A percentile compares a stretch with the other conserved stretches of the same genome.
These are phyloP conservation scores for Rhododendron kiyosumense DNA, from an alignment of 148 eudicot species.

Conservation along the genomic window DNA sequence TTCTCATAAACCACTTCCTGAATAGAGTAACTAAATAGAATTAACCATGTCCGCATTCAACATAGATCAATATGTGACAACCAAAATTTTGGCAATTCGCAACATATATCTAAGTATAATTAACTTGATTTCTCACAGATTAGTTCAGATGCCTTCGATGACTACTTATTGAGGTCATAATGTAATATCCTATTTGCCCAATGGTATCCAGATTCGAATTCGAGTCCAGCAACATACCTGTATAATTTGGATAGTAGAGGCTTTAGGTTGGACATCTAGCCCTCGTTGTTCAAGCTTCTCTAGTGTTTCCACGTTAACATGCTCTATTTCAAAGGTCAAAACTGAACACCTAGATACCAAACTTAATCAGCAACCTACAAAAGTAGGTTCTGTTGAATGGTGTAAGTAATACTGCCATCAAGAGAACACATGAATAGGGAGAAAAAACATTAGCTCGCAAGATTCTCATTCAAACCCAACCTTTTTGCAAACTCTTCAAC, in stretches of 20 bases:
- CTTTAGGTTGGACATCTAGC: conserved; percentile 90
- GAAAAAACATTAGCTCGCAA: not conserved
- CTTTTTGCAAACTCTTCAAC: conserved; percentile 88
- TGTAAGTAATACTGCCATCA: not conserved
- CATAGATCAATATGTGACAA: not conserved
- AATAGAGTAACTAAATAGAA: not conserved
- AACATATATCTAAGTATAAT: not conserved
- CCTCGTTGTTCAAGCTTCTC: conserved; percentile 89
- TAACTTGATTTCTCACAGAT: not conserved
- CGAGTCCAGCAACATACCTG: conserved; percentile 31
- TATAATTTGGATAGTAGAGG: conserved; percentile 86
- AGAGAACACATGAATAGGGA: not conserved
- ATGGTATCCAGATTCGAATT: not conserved
- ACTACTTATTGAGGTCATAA: not conserved
- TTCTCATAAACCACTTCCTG: not conserved
- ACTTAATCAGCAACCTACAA: conserved; percentile 7
- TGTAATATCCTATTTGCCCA: not conserved
- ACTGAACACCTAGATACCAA: conserved; percentile 58
- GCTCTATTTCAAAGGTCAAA: conserved; percentile 90
- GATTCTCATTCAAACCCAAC: conserved; percentile 23
- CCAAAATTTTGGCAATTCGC: not conserved
- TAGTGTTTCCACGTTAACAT: conserved; percentile 72
- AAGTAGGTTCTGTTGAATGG: not conserved
- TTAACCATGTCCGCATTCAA: not conserved
- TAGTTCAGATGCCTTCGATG: not conserved